A percentile compares a stretch with the other conserved stretches of the same genome.
Evolutionary conservation across 75 land plant species (phyloP).

Genomic region (Chamaecyparis obtusa): DNA sequence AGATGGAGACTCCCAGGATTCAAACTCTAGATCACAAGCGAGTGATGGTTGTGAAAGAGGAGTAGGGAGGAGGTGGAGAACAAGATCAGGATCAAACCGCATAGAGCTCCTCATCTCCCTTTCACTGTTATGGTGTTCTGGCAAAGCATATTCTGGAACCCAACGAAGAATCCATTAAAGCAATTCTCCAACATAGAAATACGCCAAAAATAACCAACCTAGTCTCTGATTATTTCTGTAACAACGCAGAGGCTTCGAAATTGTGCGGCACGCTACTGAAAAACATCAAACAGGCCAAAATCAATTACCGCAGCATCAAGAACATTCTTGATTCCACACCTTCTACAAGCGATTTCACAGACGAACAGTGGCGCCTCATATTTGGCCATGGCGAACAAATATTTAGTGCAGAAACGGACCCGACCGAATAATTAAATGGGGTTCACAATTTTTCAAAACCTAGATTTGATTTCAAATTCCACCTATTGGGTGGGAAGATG

Average conservation of each 20-base stretch:
- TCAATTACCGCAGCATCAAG: conserved; percentile 23
- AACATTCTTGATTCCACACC: conserved; percentile 22
- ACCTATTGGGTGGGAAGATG: too few relatives aligned
- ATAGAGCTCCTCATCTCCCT: neutral
- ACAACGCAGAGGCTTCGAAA: conserved; percentile 36
- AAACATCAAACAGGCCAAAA: conserved; percentile 31
- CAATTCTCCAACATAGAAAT: conserved; percentile 20
- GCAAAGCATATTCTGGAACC: conserved; percentile 40
- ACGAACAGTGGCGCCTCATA: conserved; percentile 29
- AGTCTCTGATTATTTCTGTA: conserved; percentile 43
- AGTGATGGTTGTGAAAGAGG: too few relatives aligned
- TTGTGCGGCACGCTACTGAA: conserved; percentile 39
- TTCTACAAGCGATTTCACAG: neutral
- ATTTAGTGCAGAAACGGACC: too few relatives aligned
- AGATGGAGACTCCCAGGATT: too few relatives aligned
- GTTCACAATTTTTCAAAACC: too few relatives aligned
- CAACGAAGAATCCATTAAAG: conserved; percentile 20
- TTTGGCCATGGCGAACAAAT: too few relatives aligned
- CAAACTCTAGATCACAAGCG: too few relatives aligned
- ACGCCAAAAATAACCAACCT: conserved; percentile 16
- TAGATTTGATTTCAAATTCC: too few relatives aligned
- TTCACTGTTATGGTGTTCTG: conserved; percentile 4
- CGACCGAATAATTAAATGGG: too few relatives aligned
- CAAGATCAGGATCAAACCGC: neutral
- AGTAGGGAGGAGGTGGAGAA: too few relatives aligned